Evolutionary conservation across 1,284 basidiomycete species (phyloP).

Genomic region (Cutaneotrichosporon cyanovorans): DNA sequence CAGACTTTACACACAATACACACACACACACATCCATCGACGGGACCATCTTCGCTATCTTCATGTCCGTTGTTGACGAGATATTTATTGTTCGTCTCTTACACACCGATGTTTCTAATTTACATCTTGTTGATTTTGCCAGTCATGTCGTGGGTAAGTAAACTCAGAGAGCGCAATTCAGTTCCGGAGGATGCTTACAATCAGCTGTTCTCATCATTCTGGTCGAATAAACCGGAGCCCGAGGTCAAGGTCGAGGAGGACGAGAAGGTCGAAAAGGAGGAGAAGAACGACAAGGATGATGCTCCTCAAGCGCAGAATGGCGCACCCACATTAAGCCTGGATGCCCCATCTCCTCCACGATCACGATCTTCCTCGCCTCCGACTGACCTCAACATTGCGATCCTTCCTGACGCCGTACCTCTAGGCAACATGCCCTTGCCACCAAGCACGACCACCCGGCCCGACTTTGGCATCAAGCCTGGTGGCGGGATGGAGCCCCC

Average conservation of each 20-base stretch:
- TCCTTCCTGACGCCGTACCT: constrained; percentile 30
- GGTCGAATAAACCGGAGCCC: not conserved
- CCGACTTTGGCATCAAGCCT: constrained; percentile 34
- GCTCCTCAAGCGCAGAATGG: constrained; percentile 64
- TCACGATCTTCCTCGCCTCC: constrained; percentile 48
- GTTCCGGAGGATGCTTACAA: no score
- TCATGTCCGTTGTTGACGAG: no score
- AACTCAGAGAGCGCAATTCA: not conserved
- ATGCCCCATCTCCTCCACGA: constrained; percentile 54
- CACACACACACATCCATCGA: no score
- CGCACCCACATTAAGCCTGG: constrained; percentile 42
- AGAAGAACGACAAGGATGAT: constrained; percentile 10
- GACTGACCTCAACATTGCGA: constrained; percentile 39
- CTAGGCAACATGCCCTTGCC: constrained; percentile 41
- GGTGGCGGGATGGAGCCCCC: constrained; percentile 21
- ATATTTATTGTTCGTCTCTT: no score
- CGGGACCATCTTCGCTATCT: no score
- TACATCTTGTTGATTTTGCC: no score
- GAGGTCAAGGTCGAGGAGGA: not conserved
- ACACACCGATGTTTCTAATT: no score
- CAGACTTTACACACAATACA: no score
- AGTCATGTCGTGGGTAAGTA: constrained; percentile 13
- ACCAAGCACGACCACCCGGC: constrained; percentile 31
- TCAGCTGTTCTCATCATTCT: no score
- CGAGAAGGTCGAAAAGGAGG: not conserved